These are phyloP conservation scores for Candida awuae DNA, from an alignment of 805 yeast species.

Conservation along the genomic window DNA sequence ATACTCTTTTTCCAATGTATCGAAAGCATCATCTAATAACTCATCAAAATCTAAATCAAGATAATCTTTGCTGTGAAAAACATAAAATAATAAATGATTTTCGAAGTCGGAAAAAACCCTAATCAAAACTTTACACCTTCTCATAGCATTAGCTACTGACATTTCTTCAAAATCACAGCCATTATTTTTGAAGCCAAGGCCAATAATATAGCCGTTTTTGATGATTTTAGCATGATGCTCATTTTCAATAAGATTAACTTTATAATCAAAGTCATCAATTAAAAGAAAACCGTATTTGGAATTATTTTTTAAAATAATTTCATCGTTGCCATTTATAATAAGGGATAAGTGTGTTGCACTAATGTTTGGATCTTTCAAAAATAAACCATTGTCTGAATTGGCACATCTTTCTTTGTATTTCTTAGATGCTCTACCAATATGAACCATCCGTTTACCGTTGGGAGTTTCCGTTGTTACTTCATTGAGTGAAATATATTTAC, in stretches of 20 bases:
- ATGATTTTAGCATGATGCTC: neutral
- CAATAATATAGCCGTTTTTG: constrained; percentile 6
- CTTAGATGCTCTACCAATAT: constrained; percentile 23
- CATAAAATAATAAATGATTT: neutral
- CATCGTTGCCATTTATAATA: neutral
- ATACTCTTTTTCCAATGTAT: too few relatives aligned
- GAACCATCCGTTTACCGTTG: too few relatives aligned
- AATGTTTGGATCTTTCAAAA: constrained; percentile 18
- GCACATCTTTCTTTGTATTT: constrained; percentile 7
- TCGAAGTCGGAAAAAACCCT: neutral
- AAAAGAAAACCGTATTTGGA: constrained; percentile 11
- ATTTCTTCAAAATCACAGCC: neutral
- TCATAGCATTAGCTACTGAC: too few relatives aligned
- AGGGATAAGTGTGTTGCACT: constrained; percentile 21
- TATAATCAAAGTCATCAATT: neutral
- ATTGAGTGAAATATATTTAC: neutral
- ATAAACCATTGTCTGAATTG: constrained; percentile 11
- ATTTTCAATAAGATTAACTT: neutral
- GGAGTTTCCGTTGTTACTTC: neutral
- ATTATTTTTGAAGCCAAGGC: constrained; percentile 1
- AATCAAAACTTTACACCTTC: constrained; percentile 3
- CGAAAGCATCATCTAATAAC: too few relatives aligned
- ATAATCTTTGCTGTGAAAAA: too few relatives aligned
- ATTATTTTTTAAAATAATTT: constrained; percentile 3
- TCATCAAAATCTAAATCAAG: too few relatives aligned